Evolutionary conservation across 768 basidiomycete species (phyloP).

Genomic region (Boletus barrowsii): DNA sequence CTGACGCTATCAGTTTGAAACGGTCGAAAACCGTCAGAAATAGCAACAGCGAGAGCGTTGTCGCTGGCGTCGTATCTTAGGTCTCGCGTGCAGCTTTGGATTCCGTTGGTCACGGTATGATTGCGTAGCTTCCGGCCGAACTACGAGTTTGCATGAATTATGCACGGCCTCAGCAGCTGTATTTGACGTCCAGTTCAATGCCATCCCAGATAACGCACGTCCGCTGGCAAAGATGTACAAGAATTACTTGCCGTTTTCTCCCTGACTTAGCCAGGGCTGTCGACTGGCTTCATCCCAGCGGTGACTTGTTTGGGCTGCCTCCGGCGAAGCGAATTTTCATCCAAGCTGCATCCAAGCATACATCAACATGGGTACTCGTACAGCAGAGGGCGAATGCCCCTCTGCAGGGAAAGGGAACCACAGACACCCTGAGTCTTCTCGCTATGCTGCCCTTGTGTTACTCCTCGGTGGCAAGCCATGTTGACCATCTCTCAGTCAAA

Average conservation of each 20-base stretch:
- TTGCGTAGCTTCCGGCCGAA: background rate
- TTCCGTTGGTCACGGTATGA: conserved; percentile 45
- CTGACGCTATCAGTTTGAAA: conserved; percentile 14
- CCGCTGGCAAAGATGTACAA: conserved; percentile 4
- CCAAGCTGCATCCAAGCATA: conserved; percentile 1
- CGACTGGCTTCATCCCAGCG: background rate
- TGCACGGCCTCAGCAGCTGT: conserved; percentile 29
- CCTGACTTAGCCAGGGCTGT: no score
- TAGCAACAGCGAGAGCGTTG: background rate
- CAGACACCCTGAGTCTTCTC: conserved; percentile 30
- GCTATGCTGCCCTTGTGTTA: conserved; percentile 24
- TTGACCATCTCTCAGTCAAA: conserved; percentile 7
- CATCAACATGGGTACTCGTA: background rate
- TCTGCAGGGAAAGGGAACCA: conserved; percentile 8
- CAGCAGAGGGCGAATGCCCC: conserved; percentile 3
- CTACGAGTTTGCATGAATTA: no score
- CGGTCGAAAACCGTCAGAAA: conserved; percentile 17
- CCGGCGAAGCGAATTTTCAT: conserved; percentile 7
- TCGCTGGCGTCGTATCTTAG: conserved; percentile 23
- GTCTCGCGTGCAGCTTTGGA: conserved; percentile 45
- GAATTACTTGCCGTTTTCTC: conserved; percentile 5
- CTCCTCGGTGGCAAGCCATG: background rate
- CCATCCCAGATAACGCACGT: background rate
- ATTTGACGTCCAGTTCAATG: conserved; percentile 36
- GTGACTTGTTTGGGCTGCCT: conserved; percentile 8